Evolutionary conservation across 345 rosid species (phyloP).

Genomic region (Linum tenue): DNA sequence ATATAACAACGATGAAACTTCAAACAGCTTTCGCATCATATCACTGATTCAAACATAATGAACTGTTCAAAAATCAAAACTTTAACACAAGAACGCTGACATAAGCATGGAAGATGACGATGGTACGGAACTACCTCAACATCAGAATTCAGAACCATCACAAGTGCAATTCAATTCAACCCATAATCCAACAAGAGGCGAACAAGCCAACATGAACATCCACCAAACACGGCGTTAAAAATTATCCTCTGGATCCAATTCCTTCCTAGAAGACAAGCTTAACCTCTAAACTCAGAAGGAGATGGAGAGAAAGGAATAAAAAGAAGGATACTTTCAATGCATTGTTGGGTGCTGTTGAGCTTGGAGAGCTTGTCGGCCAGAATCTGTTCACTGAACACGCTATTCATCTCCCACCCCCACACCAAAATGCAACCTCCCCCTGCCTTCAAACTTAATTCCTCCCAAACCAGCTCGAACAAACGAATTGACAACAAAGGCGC

Average conservation of each 20-base stretch:
- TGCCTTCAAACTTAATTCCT: too few relatives aligned
- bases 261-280: not conserved
- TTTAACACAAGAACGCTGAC: too few relatives aligned
- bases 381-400: slow-evolving; percentile 82
- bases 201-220: too few relatives aligned
- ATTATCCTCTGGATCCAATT: not conserved
- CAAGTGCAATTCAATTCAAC: too few relatives aligned
- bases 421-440: not conserved
- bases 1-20: not conserved
- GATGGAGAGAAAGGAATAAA: not conserved
- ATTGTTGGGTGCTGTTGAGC: slow-evolving; percentile 95
- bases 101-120: too few relatives aligned
- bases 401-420: slow-evolving; percentile 59
- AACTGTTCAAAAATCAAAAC: too few relatives aligned
- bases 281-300: not conserved
- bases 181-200: too few relatives aligned
- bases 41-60: too few relatives aligned
- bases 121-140: too few relatives aligned
- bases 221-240: too few relatives aligned
- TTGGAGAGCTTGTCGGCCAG: slow-evolving; percentile 93
- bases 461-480: not conserved
- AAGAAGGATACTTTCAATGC: slow-evolving; percentile 86
- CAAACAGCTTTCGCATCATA: not conserved
- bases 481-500: not conserved
- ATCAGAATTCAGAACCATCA: too few relatives aligned